These are phyloP conservation scores for Primulina huaijiensis DNA, from an alignment of 257 asterid genomes.

Conservation along the genomic window DNA sequence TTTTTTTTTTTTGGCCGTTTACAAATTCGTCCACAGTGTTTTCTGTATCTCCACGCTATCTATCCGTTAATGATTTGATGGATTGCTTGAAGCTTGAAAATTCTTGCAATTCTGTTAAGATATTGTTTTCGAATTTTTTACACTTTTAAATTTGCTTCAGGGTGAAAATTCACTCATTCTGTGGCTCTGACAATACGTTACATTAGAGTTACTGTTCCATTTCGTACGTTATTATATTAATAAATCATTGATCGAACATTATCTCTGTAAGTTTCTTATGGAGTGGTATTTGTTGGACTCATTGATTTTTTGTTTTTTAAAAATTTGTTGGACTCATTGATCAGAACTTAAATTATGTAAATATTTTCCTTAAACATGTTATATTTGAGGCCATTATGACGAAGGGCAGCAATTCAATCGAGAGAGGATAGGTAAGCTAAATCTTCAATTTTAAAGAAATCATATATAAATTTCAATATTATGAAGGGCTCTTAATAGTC, in stretches of 20 bases:
- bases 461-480: neutral
- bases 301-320: neutral
- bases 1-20: constrained; percentile 7
- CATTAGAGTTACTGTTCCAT: neutral
- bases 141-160: neutral
- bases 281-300: neutral
- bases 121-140: neutral
- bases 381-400: neutral
- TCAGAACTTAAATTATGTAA: neutral
- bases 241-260: constrained; percentile 16
- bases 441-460: neutral
- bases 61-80: constrained; percentile 1
- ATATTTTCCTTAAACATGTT: constrained; percentile 1
- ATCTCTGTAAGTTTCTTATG: neutral
- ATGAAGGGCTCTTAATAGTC: neutral
- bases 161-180: neutral
- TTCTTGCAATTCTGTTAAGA: constrained; percentile 2
- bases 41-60: neutral
- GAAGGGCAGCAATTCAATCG: neutral
- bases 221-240: neutral
- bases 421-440: neutral
- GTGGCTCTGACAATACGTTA: neutral
- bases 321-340: neutral
- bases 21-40: constrained; percentile 7
- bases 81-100: constrained; percentile 12